These are phyloP conservation scores for Nigrograna mackinnonii DNA, from an alignment of 2,329 filamentous ascomycete genomes.

Conservation along the genomic window DNA sequence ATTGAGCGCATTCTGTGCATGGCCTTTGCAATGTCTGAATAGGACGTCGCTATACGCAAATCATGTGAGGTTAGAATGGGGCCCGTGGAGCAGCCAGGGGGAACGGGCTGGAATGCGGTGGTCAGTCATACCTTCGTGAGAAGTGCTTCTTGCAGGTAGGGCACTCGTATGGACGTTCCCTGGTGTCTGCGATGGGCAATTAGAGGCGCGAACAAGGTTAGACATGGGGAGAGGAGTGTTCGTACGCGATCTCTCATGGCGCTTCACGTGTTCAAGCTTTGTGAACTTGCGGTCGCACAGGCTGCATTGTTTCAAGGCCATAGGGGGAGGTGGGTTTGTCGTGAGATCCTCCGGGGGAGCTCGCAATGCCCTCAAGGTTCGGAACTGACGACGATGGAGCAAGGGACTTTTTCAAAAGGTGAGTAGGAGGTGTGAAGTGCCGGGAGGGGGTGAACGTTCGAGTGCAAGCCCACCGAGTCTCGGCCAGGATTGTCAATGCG, in stretches of 20 bases:
- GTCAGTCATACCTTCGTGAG: constrained; percentile 52
- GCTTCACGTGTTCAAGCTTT: constrained; percentile 60
- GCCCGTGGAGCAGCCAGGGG: too few relatives aligned
- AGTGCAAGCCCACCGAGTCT: constrained; percentile 1
- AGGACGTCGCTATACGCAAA: constrained; percentile 49
- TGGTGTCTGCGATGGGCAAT: constrained; percentile 48
- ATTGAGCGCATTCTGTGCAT: constrained; percentile 46
- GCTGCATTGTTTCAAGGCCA: constrained; percentile 45
- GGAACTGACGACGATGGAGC: constrained; percentile 1
- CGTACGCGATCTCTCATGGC: constrained; percentile 59
- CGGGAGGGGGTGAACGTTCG: constrained; percentile 11
- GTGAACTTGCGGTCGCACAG: constrained; percentile 59
- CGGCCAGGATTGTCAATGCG: constrained; percentile 27
- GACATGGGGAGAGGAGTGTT: constrained; percentile 14
- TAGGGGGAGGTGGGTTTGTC: constrained; percentile 12
- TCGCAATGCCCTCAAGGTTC: constrained; percentile 7
- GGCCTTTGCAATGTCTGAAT: constrained; percentile 56
- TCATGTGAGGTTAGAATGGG: neutral
- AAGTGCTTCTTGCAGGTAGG: constrained; percentile 58
- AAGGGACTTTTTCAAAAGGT: constrained; percentile 12
- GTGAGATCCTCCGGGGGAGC: constrained; percentile 9
- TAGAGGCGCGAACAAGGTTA: constrained; percentile 14
- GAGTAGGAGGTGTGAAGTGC: constrained; percentile 17
- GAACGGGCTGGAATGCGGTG: constrained; percentile 5
- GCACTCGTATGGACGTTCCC: constrained; percentile 59